Evolutionary conservation across 768 basidiomycete species (phyloP), one percentile per base, ranked within the genome.

Genomic region (Pulveroboletus ravenelii): DNA sequence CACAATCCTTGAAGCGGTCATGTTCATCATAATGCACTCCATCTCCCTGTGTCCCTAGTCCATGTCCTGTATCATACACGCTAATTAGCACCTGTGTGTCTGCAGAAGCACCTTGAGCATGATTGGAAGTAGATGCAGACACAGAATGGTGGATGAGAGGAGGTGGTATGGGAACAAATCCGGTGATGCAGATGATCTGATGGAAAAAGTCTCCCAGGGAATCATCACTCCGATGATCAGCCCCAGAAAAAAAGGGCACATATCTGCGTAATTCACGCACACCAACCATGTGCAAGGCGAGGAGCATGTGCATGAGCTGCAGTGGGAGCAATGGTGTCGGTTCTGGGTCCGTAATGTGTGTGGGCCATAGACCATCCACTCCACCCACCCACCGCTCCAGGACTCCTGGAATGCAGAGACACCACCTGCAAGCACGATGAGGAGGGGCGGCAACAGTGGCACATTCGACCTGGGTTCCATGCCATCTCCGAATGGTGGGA

Each of bases 111-210:
- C 23, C 15, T 27, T 15, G 36, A 27, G 17, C 3, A 13, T 10
- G 5, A 7, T 40, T n/a, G 8, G 37, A 7, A 20, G 37, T 12
- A n/a, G 36, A 6, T 5, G 20, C n/a, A 5, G 41, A 29, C 2
- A 29, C 15, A 7, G 32, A 31, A 15, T 34, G 6, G 1, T 36
- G 13, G 34, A 6, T 25, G 9, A 65, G 48, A 15, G 63, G 61
- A 0, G 51, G 53, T 7, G 60, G 51, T 42, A 64, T 48, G 3
- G 73, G 62, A 13, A 68, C 67, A 44, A 78, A 76, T 13, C 78
- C 78, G 3, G 72, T 73, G 39, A 69, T 64, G 23, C 76, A 75
- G 3, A 77, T 55, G 41, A 80, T 69, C 41, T 68, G 72, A 44
- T 72, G 66, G 45, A 78, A 75, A 8, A 69, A 55, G 15, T 71